Conservation (phyloP, 192 early-diverging fungal genomes). For the Geranomyces michiganensis region DNA sequence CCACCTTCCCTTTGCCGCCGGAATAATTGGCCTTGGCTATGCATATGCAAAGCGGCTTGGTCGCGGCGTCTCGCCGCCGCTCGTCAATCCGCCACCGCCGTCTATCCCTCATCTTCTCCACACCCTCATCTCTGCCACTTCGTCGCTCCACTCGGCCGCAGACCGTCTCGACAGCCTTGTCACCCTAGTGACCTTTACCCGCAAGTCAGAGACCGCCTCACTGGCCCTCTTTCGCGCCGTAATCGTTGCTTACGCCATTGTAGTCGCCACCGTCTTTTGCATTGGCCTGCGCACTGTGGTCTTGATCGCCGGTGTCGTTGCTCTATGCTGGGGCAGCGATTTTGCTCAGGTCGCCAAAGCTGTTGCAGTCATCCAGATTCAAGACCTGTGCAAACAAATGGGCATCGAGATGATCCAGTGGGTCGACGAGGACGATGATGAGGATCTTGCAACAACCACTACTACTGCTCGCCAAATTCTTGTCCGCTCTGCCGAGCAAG, state of each 20-base stretch:
- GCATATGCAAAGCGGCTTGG: slow-evolving; percentile 21
- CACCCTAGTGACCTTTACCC: slow-evolving; percentile 22
- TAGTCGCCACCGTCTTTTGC: background rate
- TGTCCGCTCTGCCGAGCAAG: background rate
- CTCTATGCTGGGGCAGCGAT: slow-evolving; percentile 26
- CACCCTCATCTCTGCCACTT: slow-evolving; percentile 14
- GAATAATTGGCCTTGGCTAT: slow-evolving; percentile 4
- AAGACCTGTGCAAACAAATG: background rate
- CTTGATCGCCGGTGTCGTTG: slow-evolving; percentile 14
- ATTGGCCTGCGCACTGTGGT: slow-evolving; percentile 9
- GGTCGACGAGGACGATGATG: slow-evolving; percentile 29
- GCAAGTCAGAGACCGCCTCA: slow-evolving; percentile 19
- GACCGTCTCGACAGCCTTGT: slow-evolving; percentile 18
- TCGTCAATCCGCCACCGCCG: slow-evolving; percentile 1
- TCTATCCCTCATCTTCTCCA: slow-evolving; percentile 27
- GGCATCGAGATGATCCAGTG: slow-evolving; percentile 10
- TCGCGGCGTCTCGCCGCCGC: background rate
- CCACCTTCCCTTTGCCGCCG: slow-evolving; percentile 9
- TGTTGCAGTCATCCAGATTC: background rate
- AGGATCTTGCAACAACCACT: slow-evolving; percentile 1
- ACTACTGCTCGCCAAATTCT: background rate
- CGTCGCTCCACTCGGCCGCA: slow-evolving; percentile 19
- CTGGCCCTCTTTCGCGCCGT: slow-evolving; percentile 23
- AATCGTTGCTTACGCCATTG: slow-evolving; percentile 9
- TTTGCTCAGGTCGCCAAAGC: slow-evolving; percentile 2